Conservation (phyloP, 139 green algal genomes). For the Diplosphaera chodatii region DNA sequence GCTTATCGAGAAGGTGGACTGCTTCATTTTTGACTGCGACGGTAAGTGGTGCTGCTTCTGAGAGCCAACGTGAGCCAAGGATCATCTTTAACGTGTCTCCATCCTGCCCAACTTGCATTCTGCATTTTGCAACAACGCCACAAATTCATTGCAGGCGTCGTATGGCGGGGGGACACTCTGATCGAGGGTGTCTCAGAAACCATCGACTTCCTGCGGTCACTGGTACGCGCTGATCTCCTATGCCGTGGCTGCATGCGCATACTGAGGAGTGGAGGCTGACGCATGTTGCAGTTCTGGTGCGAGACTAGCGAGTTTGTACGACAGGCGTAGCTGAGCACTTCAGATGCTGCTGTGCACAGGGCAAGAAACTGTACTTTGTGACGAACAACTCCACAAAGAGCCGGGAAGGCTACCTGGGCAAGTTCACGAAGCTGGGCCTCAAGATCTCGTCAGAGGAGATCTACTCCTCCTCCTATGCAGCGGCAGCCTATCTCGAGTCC, state of each 20-base stretch:
- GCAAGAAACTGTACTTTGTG: slow-evolving; percentile 97
- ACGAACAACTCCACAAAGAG: slow-evolving; percentile 99
- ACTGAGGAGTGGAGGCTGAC: too few species aligned
- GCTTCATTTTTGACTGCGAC: slow-evolving; percentile 99
- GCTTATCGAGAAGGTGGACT: slow-evolving; percentile 85
- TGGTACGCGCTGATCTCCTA: slow-evolving; percentile 56
- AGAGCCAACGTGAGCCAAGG: too few species aligned
- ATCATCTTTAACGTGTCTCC: too few species aligned
- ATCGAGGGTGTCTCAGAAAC: slow-evolving; percentile 97
- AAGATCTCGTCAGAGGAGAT: slow-evolving; percentile 94
- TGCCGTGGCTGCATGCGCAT: too few species aligned
- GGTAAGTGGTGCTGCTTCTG: slow-evolving; percentile 43
- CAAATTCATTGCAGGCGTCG: slow-evolving; percentile 81
- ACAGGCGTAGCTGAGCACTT: too few species aligned
- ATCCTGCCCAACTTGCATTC: too few species aligned
- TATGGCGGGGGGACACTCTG: slow-evolving; percentile 94
- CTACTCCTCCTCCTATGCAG: slow-evolving; percentile 97
- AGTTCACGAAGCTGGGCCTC: slow-evolving; percentile 92
- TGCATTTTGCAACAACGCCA: too few species aligned
- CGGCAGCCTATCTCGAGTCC: slow-evolving; percentile 92
- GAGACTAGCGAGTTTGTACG: too few species aligned
- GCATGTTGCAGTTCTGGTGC: too few species aligned
- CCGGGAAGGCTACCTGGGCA: slow-evolving; percentile 86
- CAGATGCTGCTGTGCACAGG: slow-evolving; percentile 62
- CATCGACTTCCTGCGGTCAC: slow-evolving; percentile 78